phyloP scores from a whole-genome alignment of 371 early-diverging fungal genomes.

The Mortierella sp. region DNA sequence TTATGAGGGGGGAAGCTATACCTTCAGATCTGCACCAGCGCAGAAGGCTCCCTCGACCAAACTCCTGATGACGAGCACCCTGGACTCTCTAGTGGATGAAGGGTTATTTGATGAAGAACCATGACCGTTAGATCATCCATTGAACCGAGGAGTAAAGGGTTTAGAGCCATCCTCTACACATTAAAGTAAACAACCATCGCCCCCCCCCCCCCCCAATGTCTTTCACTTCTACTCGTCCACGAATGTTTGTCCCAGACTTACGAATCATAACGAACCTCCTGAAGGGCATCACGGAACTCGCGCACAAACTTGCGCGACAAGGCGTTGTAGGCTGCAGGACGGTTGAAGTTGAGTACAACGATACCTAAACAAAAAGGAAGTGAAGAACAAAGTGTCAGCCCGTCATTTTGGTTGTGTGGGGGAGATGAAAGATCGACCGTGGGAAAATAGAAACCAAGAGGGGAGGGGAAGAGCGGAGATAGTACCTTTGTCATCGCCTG shows the following conservation, averaged over 20 bases:
- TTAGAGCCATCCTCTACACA: no score
- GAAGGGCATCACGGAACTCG: constrained; percentile 77
- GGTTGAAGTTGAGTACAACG: constrained; percentile 82
- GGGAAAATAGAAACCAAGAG: constrained; percentile 31
- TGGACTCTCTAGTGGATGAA: constrained; percentile 66
- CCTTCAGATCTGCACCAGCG: constrained; percentile 97
- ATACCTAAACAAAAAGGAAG: constrained; percentile 68
- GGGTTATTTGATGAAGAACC: no score
- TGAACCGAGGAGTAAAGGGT: no score
- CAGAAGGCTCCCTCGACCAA: constrained; percentile 90
- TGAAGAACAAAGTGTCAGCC: neutral
- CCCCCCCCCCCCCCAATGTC: neutral
- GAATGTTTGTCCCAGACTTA: constrained; percentile 14
- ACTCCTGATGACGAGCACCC: constrained; percentile 88
- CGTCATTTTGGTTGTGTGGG: neutral
- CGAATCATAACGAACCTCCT: constrained; percentile 71
- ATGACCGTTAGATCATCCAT: no score
- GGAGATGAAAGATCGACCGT: constrained; percentile 8
- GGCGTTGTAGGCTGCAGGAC: constrained; percentile 92
- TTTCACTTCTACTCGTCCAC: neutral
- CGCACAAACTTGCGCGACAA: constrained; percentile 81
- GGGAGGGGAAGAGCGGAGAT: no score
- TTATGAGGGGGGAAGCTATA: constrained; percentile 17
- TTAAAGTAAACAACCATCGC: constrained; percentile 29
- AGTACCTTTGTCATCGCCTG: constrained; percentile 64